Base-by-base conservation (phyloP, 202 grass and related monocot genomes). In the Setaria italica region DNA sequence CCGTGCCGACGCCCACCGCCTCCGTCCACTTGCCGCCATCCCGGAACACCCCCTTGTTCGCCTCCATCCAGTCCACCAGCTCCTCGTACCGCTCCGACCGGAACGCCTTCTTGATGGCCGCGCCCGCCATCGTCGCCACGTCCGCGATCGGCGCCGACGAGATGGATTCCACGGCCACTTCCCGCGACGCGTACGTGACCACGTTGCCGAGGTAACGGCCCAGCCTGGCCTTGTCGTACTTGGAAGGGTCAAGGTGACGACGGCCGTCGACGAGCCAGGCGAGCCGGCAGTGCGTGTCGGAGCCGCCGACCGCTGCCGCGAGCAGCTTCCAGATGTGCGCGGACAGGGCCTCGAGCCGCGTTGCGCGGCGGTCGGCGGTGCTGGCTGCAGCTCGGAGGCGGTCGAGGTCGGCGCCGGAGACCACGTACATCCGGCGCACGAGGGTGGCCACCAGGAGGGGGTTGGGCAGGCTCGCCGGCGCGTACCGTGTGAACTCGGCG, bases 1-100 rank as follows among this genome's bases (percentile, higher is more conserved):
- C 93, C 43, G 88, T 81, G 16, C 90, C 93, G 1, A 91, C 11
- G 2, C 77, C 86, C 72, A 95, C 86, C 78, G 25, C 63, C 88
- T 95, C 88, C 39, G 88, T 92, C 86, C 88, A 92, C 72, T 92
- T 95, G 15, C 81, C 90, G 19, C 76, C 85, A 1, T 82, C 74
- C 35, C 20, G 29, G 62, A 80, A 73, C 51, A 16, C 76, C 35
- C 72, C 68, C 67, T 92, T 95, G 46, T 63, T 83, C 19, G 0
- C 67, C 34, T 95, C 93, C 88, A 95, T 91, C 93, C 93, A 95
- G 56, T 95, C 90, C 80, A 95, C 81, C 60, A 95, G 86, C 72
- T 91, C 85, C 84, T 91, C 67, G 51, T 82, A 91, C 67, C 84
- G 62, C 75, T 91, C 90, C 72, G 87, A 56, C 17, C 62, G 32